Percentiles rank a stretch among this genome's conserved stretches.
These are phyloP conservation scores for Peronosclerospora sorghi DNA, from an alignment of 352 stramenopile genomes.

Conservation along the genomic window DNA sequence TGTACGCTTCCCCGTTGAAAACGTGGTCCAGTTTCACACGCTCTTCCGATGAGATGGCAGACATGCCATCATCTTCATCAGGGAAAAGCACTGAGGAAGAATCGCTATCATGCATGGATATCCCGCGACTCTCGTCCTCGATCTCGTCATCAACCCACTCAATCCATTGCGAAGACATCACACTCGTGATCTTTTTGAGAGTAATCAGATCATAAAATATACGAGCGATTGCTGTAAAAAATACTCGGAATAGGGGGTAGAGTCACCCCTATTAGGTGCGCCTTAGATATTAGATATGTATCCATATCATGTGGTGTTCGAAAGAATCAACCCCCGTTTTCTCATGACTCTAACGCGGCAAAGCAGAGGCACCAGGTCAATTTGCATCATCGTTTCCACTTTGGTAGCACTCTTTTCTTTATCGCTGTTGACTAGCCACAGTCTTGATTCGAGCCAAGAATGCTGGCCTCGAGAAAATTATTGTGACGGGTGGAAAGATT, in stretches of 20 bases:
- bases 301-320: too few relatives aligned
- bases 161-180: too few relatives aligned
- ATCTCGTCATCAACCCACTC: slow-evolving; percentile 13
- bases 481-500: slow-evolving; percentile 78
- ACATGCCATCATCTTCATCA: slow-evolving; percentile 19
- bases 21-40: slow-evolving; percentile 48
- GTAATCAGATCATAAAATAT: too few relatives aligned
- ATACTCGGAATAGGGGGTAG: too few relatives aligned
- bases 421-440: slow-evolving; percentile 24
- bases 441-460: slow-evolving; percentile 81
- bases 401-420: neutral
- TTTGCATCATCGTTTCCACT: neutral
- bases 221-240: too few relatives aligned
- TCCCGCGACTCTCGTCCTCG: slow-evolving; percentile 20
- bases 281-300: too few relatives aligned
- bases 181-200: too few relatives aligned
- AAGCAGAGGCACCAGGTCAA: slow-evolving; percentile 78
- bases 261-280: too few relatives aligned
- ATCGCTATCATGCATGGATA: slow-evolving; percentile 16
- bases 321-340: too few relatives aligned
- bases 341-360: slow-evolving; percentile 81
- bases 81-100: slow-evolving; percentile 16
- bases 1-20: slow-evolving; percentile 51
- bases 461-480: slow-evolving; percentile 85
- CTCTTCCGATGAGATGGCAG: slow-evolving; percentile 36